Base-by-base conservation (phyloP, 1,284 basidiomycete species). In the Porodaedalea pini region DNA sequence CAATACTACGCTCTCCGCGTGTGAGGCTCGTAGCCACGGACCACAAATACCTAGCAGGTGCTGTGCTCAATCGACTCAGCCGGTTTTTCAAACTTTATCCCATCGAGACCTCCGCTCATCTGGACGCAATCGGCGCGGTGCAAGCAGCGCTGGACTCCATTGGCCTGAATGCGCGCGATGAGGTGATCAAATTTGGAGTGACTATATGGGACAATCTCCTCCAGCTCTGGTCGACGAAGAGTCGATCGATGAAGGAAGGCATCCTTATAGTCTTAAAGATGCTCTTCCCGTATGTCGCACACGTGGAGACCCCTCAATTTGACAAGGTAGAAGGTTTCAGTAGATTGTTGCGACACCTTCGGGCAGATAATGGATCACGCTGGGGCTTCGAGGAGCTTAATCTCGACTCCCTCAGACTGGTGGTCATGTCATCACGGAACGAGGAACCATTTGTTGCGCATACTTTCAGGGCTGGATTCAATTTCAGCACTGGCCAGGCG, bases 141-240 rank as follows among this genome's bases (percentile, higher is more conserved):
- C 86, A 87, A 54, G 76, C 83, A 1, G 78, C 86, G 0, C 79
- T 97, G 3, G 79, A 78, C 1, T 83, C 88, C 57, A 69, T 92
- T 13, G 81, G 91, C 6, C 73, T 94, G 55, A 96, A 96, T 67
- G 77, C 74, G 55, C 81, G 78, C 32, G 68, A 75, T 1, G 75
- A 79, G 1, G 79, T 92, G 44, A 74, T 79, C 5, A 66, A 69
- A 8, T 86, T 90, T 55, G 84, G 89, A 0, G 69, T 73, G 6
- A 71, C 71, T 31, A 72, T 86, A 0, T 92, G 92, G 83, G 74
- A 82, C 44, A 68, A 71, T 6, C 67, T 97, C 3, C 75, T 93
- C 1, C 71, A 70, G 1, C 71, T 94, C 23, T 96, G 92, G 92
- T 75, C 78, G 1, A 85, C 85, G 5, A 90, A 90, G 71, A 86